A percentile compares a stretch with the other conserved stretches of the same genome.
These are phyloP conservation scores for Lactarius vividus DNA, from an alignment of 768 basidiomycete genomes.

Conservation along the genomic window DNA sequence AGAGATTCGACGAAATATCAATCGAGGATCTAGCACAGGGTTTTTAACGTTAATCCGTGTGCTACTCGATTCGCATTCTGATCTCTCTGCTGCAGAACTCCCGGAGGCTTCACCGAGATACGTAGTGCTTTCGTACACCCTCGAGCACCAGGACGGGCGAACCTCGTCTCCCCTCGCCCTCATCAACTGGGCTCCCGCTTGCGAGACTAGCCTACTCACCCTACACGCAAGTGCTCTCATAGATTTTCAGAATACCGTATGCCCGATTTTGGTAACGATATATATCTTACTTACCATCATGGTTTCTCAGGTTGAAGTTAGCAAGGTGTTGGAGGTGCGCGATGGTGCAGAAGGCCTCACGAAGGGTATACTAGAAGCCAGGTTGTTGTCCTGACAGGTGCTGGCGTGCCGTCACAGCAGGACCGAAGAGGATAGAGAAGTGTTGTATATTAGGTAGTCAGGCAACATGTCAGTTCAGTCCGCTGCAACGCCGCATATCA, in stretches of 20 bases:
- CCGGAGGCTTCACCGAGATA: constrained; percentile 87
- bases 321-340: constrained; percentile 75
- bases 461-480: not conserved
- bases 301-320: constrained; percentile 61
- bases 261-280: not conserved
- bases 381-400: constrained; percentile 38
- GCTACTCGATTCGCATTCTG: constrained; percentile 6
- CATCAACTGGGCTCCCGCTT: constrained; percentile 86
- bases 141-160: constrained; percentile 76
- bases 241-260: constrained; percentile 74
- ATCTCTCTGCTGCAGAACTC: constrained; percentile 52
- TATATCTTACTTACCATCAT: not conserved
- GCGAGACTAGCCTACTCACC: constrained; percentile 69
- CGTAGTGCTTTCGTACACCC: constrained; percentile 79
- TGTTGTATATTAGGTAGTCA: constrained; percentile 11
- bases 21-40: constrained; percentile 90
- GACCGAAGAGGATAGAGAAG: not conserved
- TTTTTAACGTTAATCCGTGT: constrained; percentile 32
- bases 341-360: constrained; percentile 84
- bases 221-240: constrained; percentile 81
- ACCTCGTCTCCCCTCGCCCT: constrained; percentile 83
- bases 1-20: constrained; percentile 70
- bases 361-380: constrained; percentile 63
- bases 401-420: not conserved
- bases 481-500: not conserved